These are phyloP conservation scores for Boletus rex-veris DNA, from an alignment of 768 basidiomycete genomes.

Conservation along the genomic window DNA sequence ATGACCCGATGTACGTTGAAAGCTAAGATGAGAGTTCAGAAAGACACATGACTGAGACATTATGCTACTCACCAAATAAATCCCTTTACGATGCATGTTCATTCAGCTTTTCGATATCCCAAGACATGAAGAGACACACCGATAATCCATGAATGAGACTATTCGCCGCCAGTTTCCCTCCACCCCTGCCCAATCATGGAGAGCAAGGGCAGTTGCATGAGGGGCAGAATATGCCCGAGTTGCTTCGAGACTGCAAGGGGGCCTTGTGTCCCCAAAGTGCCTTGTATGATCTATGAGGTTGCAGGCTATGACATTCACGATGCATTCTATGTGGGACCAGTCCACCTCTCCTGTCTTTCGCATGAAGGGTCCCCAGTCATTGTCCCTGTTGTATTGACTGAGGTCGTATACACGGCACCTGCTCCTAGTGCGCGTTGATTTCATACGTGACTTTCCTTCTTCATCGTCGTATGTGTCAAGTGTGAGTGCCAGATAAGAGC, in stretches of 20 bases:
- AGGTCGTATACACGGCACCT: conserved; percentile 64
- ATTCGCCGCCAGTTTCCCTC: conserved; percentile 73
- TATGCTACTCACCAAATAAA: conserved; percentile 19
- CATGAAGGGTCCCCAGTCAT: conserved; percentile 58
- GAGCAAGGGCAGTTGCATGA: conserved; percentile 29
- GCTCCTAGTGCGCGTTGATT: conserved; percentile 41
- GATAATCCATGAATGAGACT: conserved; percentile 78
- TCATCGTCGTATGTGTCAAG: conserved; percentile 32
- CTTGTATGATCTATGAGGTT: conserved; percentile 49
- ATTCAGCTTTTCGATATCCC: conserved; percentile 32
- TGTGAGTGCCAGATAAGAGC: conserved; percentile 47
- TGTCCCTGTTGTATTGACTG: conserved; percentile 49
- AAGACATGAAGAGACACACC: conserved; percentile 36
- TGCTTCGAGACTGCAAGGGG: conserved; percentile 50
- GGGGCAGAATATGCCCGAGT: conserved; percentile 55
- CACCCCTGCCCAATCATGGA: conserved; percentile 69
- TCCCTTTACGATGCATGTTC: conserved; percentile 12
- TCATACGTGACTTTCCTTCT: conserved; percentile 25
- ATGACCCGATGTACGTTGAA: conserved; percentile 43
- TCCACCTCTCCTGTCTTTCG: conserved; percentile 41
- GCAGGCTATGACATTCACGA: conserved; percentile 50
- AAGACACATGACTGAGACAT: neutral
- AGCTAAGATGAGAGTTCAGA: conserved; percentile 28
- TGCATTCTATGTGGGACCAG: conserved; percentile 62
- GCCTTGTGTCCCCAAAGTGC: conserved; percentile 36